These are phyloP conservation scores for Entamoeba histolytica DNA, from an alignment of 208 protist species.

Conservation along the genomic window DNA sequence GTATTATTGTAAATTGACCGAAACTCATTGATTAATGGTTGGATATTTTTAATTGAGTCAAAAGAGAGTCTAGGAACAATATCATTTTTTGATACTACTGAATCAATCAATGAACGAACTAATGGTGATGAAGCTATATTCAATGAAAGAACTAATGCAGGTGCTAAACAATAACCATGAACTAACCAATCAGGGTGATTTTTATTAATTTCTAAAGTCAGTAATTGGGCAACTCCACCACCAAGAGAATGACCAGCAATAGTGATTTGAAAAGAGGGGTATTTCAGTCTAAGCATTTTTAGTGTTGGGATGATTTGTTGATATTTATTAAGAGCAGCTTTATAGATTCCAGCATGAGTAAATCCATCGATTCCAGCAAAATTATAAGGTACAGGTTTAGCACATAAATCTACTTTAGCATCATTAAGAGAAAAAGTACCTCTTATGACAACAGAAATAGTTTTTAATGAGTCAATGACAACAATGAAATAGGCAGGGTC, in stretches of 20 bases:
- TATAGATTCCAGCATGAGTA: neutral
- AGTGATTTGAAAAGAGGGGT: no score
- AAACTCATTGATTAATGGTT: neutral
- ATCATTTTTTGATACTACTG: neutral
- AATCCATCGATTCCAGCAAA: neutral
- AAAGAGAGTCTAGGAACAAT: neutral
- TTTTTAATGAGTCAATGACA: no score
- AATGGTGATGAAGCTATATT: neutral
- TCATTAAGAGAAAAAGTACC: no score
- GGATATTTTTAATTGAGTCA: neutral
- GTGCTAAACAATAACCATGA: neutral
- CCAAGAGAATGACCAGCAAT: neutral
- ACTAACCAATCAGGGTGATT: neutral
- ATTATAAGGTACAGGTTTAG: no score
- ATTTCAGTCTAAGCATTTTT: neutral
- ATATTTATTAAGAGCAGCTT: neutral
- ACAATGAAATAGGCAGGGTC: no score
- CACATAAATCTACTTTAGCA: no score
- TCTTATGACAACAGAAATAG: no score
- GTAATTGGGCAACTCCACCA: neutral
- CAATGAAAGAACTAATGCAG: neutral
- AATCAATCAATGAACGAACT: neutral
- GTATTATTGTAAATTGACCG: neutral
- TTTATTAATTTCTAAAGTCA: neutral
- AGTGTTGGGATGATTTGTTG: neutral